These are phyloP conservation scores for Thinopyrum elongatum DNA, from an alignment of 176 grass and related monocot species.

Conservation along the genomic window DNA sequence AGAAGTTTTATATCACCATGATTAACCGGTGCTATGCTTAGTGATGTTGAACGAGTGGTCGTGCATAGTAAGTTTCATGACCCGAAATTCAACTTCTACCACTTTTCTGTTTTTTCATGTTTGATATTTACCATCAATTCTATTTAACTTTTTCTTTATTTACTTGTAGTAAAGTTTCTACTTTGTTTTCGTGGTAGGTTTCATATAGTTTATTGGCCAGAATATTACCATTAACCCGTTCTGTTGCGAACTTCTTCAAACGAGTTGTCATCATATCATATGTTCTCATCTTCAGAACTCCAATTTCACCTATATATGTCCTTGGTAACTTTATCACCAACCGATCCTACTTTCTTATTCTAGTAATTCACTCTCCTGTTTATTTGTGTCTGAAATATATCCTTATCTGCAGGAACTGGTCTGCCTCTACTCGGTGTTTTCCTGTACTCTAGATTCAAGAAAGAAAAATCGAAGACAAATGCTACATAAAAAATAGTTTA, in stretches of 20 bases:
- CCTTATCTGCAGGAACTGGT: slow-evolving; percentile 45
- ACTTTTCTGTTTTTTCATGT: neutral
- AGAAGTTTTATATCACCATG: neutral
- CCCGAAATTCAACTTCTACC: neutral
- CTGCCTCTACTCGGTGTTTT: slow-evolving; percentile 55
- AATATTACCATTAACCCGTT: slow-evolving; percentile 72
- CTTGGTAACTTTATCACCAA: slow-evolving; percentile 41
- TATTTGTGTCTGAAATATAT: slow-evolving; percentile 7
- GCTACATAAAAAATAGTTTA: slow-evolving; percentile 18
- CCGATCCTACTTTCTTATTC: neutral
- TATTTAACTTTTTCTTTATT: neutral
- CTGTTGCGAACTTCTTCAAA: slow-evolving; percentile 75
- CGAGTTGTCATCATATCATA: slow-evolving; percentile 72
- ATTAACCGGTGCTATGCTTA: neutral
- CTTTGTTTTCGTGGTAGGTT: slow-evolving; percentile 47
- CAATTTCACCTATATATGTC: slow-evolving; percentile 65
- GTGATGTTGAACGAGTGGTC: neutral
- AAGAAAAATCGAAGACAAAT: slow-evolving; percentile 35
- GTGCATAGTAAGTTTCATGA: neutral
- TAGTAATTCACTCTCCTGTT: neutral
- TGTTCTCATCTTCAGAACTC: slow-evolving; percentile 79
- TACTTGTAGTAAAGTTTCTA: neutral
- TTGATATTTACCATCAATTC: neutral
- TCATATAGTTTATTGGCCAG: slow-evolving; percentile 81
- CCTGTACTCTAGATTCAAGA: slow-evolving; percentile 52